A percentile compares a stretch with the other conserved stretches of the same genome.
Conservation (phyloP, 75 land plant genomes). For the Isoetes taiwanensis region DNA sequence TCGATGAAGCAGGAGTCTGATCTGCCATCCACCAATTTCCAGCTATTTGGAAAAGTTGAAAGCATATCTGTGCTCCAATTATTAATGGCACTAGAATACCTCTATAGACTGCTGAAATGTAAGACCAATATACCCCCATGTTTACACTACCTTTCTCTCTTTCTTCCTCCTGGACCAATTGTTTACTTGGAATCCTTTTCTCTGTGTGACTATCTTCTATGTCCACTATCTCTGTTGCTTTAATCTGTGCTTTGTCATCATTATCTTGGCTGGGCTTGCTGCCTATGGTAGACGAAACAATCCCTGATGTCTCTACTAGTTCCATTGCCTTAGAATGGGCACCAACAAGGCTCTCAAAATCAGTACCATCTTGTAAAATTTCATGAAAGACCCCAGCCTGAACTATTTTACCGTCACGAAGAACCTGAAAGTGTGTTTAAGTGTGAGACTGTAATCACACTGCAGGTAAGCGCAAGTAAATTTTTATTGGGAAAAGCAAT, state of each 20-base stretch:
- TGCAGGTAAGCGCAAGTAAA: neutral
- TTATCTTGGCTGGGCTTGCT: too few relatives aligned
- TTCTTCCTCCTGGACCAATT: constrained; percentile 12
- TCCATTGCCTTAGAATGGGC: constrained; percentile 64
- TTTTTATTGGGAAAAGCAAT: neutral
- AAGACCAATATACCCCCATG: constrained; percentile 5
- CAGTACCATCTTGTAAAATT: constrained; percentile 39
- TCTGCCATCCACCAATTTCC: constrained; percentile 9
- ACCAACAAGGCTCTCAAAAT: constrained; percentile 50
- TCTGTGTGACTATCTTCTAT: neutral
- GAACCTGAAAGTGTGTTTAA: constrained; percentile 32
- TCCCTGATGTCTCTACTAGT: constrained; percentile 7
- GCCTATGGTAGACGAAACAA: too few relatives aligned
- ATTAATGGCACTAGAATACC: neutral
- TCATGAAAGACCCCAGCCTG: constrained; percentile 54
- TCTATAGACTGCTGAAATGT: neutral
- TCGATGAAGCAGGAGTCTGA: neutral
- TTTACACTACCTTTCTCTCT: constrained; percentile 12
- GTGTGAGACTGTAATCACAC: neutral
- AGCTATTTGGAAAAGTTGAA: constrained; percentile 4
- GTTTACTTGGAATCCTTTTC: neutral
- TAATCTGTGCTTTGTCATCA: neutral
- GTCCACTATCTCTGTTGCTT: neutral
- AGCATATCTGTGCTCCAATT: neutral
- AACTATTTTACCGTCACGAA: constrained; percentile 63